Base-by-base conservation (phyloP, 2,329 filamentous ascomycete genomes). In the Orbilia blumenaviensis region DNA sequence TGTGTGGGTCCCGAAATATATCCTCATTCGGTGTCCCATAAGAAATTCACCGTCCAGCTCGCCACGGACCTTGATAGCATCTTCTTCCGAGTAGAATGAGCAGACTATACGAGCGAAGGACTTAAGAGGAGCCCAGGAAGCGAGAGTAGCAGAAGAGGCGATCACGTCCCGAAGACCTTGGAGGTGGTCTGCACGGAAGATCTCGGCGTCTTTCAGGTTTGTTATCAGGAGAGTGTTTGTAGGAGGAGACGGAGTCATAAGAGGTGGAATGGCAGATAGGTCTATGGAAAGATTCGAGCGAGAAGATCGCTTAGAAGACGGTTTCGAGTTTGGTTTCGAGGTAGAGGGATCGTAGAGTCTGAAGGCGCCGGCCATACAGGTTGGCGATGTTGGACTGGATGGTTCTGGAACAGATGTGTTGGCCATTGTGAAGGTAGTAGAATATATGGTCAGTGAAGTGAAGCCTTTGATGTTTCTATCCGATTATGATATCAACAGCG, bases 221-320 rank as follows among this genome's bases (percentile, higher is more conserved):
- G 92, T 95, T 81, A 95, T 90, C 81, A 95, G 88, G 68, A 95
- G 89, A 0, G 92, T 95, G 85, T 95, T 95, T 79, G 90, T 91
- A 4, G 91, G 90, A 66, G 90, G 88, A 25, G 91, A 89, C n/a
- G 92, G 91, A 81, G 89, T 87, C 44, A 86, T 85, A 66, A 92
- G 86, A 36, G 90, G 87, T 58, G 92, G 91, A 44, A 94, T 84
- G 81, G 86, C 87, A 77, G 90, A 91, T 50, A 94, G 87, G 81
- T 94, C 92, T 81, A 95, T 87, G 21, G 89, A 90, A 69, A 93
- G 87, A 80, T 80, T 79, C 1, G 80, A 80, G 25, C 77, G 76
- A 52, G 77, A 78, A 44, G 78, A 80, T 14, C 72, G 46, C 32
- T 69, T 69, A 8, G 72, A 69, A 18, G 61, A 69, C 1, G 58